Evolutionary conservation across 768 basidiomycete genomes (phyloP).

Genomic region (Kwoniella dendrophila): DNA sequence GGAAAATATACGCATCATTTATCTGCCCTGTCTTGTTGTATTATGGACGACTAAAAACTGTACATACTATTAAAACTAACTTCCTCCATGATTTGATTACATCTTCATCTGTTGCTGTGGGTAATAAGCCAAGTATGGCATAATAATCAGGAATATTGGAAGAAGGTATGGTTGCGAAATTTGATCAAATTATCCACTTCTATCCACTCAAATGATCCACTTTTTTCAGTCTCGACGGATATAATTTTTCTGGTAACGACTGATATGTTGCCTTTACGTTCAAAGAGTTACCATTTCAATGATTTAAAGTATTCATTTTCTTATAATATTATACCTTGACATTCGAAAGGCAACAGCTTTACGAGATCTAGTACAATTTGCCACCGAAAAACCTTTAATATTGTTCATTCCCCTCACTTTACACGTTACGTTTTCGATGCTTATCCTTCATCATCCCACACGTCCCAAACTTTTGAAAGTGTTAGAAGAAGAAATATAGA

Average conservation of each 20-base stretch:
- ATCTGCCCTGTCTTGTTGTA: not conserved
- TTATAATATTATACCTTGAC: not conserved
- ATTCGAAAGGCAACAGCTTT: not conserved
- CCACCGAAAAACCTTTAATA: slow-evolving; percentile 17
- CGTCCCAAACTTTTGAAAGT: not conserved
- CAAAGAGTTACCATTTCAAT: too few relatives aligned
- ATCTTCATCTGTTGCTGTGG: slow-evolving; percentile 32
- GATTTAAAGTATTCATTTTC: too few relatives aligned
- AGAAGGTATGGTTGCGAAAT: slow-evolving; percentile 1
- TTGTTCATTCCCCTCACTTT: slow-evolving; percentile 2
- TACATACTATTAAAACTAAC: slow-evolving; percentile 32
- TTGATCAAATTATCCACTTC: not conserved
- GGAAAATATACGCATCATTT: too few relatives aligned
- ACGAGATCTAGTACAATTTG: too few relatives aligned
- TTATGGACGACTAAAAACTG: not conserved
- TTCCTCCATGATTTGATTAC: slow-evolving; percentile 38
- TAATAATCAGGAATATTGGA: slow-evolving; percentile 39
- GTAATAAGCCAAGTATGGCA: slow-evolving; percentile 34
- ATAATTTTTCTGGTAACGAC: too few relatives aligned
- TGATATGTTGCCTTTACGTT: too few relatives aligned
- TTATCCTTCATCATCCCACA: not conserved
- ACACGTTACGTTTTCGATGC: not conserved
- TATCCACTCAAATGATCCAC: too few relatives aligned
- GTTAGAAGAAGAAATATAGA: not conserved
- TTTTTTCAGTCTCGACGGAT: too few relatives aligned